phyloP scores from a whole-genome alignment of 805 yeast species.

The Soucietia sequanensis region DNA sequence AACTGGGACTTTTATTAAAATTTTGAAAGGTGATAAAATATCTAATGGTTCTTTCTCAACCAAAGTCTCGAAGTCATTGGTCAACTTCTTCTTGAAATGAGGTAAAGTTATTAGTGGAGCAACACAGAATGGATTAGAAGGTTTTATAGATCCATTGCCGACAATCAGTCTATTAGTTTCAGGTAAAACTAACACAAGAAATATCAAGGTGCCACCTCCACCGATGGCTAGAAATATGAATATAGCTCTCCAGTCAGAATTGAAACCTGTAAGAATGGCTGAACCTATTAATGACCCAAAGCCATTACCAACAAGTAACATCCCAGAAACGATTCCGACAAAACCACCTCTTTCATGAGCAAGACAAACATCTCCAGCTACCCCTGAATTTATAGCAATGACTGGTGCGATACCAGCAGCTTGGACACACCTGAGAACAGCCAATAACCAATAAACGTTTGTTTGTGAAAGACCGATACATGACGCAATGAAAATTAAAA shows the following conservation, averaged over 20 bases:
- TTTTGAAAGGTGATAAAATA: conserved; percentile 38
- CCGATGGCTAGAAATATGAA: conserved; percentile 74
- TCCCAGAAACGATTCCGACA: conserved; percentile 64
- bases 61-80: conserved; percentile 24
- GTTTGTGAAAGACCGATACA: conserved; percentile 66
- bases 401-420: conserved; percentile 78
- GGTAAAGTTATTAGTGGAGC: conserved; percentile 45
- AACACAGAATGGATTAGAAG: conserved; percentile 39
- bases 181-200: conserved; percentile 46
- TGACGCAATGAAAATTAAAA: conserved; percentile 55
- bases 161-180: conserved; percentile 73
- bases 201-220: conserved; percentile 43
- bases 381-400: conserved; percentile 66
- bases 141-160: conserved; percentile 70
- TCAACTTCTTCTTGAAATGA: conserved; percentile 24
- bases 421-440: conserved; percentile 70
- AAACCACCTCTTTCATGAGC: conserved; percentile 67
- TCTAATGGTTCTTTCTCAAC: conserved; percentile 14
- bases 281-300: conserved; percentile 71
- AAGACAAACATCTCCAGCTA: conserved; percentile 71
- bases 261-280: conserved; percentile 35
- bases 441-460: conserved; percentile 56
- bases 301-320: conserved; percentile 70
- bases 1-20: conserved; percentile 45
- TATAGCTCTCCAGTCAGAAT: conserved; percentile 79